phyloP scores from a whole-genome alignment of 352 stramenopile species.

The Phytophthora podocarpi region DNA sequence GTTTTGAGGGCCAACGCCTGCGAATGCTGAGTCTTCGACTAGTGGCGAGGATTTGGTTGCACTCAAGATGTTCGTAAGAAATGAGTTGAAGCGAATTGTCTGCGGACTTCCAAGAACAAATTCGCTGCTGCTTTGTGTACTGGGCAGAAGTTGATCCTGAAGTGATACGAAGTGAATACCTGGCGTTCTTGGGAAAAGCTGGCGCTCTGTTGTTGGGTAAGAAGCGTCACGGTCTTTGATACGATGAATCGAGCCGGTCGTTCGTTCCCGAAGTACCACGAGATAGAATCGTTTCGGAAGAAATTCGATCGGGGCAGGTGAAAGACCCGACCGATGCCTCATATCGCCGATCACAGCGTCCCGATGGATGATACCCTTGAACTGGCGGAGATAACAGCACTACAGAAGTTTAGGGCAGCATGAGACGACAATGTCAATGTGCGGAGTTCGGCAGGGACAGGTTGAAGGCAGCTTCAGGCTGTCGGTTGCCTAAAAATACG shows the following conservation, averaged over 20 bases:
- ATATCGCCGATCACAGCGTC: slow-evolving; percentile 30
- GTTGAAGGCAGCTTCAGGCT: slow-evolving; percentile 2
- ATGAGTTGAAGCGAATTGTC: slow-evolving; percentile 58
- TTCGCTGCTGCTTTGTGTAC: background rate
- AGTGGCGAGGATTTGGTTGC: background rate
- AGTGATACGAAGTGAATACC: slow-evolving; percentile 56
- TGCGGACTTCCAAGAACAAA: slow-evolving; percentile 41
- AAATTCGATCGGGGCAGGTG: slow-evolving; percentile 62
- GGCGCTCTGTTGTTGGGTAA: background rate
- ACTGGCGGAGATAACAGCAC: background rate
- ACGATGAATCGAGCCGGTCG: slow-evolving; percentile 17
- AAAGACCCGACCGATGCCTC: slow-evolving; percentile 48
- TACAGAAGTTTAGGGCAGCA: slow-evolving; percentile 23
- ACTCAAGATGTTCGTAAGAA: slow-evolving; percentile 41
- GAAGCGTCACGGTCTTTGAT: background rate
- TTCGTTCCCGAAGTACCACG: slow-evolving; percentile 47
- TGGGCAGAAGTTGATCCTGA: slow-evolving; percentile 33
- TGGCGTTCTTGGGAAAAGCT: slow-evolving; percentile 37
- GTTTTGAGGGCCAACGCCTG: slow-evolving; percentile 3
- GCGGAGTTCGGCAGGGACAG: background rate
- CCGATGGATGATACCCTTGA: background rate
- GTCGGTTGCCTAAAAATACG: slow-evolving; percentile 38
- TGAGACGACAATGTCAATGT: slow-evolving; percentile 24
- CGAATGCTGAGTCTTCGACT: background rate
- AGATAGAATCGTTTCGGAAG: slow-evolving; percentile 59